These are phyloP conservation scores for Hyphodiscus hymeniophilus DNA, from an alignment of 495 filamentous ascomycete species.

Conservation along the genomic window DNA sequence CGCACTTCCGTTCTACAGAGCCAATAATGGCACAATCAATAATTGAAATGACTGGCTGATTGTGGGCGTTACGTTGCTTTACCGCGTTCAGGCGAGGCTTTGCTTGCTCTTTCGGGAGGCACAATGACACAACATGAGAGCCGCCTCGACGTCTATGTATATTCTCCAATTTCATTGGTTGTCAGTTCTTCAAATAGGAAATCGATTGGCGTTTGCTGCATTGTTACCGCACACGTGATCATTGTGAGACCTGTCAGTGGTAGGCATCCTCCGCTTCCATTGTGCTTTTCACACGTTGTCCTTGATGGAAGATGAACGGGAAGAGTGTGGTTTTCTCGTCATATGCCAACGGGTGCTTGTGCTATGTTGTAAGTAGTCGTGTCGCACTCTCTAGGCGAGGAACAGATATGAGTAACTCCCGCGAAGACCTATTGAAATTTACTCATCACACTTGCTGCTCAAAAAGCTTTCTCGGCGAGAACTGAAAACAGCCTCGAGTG, in stretches of 20 bases:
- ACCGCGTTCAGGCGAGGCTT: constrained; percentile 3
- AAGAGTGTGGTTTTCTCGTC: constrained; percentile 1
- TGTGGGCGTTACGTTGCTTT: not conserved
- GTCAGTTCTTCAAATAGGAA: not conserved
- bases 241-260: not conserved
- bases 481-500: too few relatives aligned
- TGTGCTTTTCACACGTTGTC: constrained; percentile 3
- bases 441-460: too few relatives aligned
- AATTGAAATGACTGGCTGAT: constrained; percentile 1
- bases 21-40: not conserved
- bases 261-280: not conserved
- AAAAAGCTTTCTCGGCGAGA: too few relatives aligned
- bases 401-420: too few relatives aligned
- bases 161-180: constrained; percentile 2
- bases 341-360: constrained; percentile 5
- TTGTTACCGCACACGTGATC: not conserved
- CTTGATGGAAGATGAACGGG: constrained; percentile 1
- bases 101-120: constrained; percentile 3
- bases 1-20: not conserved
- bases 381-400: too few relatives aligned
- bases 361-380: not conserved
- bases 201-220: constrained; percentile 11
- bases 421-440: too few relatives aligned
- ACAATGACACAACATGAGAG: constrained; percentile 1
- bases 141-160: constrained; percentile 6